A percentile compares a stretch with the other conserved stretches of the same genome.
Conservation (phyloP, 2,329 filamentous ascomycete species). For the Clarireedia homoeocarpa region DNA sequence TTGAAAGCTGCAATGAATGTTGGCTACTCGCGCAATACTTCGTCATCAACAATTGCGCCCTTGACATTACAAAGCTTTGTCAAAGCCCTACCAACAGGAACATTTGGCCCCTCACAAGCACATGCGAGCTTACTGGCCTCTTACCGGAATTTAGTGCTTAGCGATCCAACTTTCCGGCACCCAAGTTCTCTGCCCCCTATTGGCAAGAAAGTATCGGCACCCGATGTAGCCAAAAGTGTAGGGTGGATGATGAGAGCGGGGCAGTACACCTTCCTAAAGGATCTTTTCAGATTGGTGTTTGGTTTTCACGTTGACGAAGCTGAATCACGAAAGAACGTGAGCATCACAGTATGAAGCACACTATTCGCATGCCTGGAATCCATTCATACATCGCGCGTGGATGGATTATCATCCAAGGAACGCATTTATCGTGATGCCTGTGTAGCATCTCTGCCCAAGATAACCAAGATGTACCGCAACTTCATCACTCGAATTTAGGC, state of each 20-base stretch:
- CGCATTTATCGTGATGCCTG: neutral
- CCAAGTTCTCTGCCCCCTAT: slow-evolving; percentile 45
- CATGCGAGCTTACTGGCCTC: slow-evolving; percentile 66
- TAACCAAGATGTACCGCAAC: too few relatives aligned
- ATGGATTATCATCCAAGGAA: neutral
- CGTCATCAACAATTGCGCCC: slow-evolving; percentile 32
- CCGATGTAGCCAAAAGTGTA: slow-evolving; percentile 76
- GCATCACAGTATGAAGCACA: slow-evolving; percentile 43
- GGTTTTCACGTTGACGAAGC: slow-evolving; percentile 76
- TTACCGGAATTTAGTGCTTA: slow-evolving; percentile 73
- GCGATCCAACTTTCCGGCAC: slow-evolving; percentile 59
- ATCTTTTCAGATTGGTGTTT: slow-evolving; percentile 79
- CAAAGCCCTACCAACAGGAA: slow-evolving; percentile 63
- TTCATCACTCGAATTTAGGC: too few relatives aligned
- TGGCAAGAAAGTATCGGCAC: slow-evolving; percentile 54
- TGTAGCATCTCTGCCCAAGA: neutral
- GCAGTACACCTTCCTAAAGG: slow-evolving; percentile 72
- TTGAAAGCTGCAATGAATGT: slow-evolving; percentile 80
- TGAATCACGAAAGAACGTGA: slow-evolving; percentile 55
- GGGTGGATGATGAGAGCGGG: slow-evolving; percentile 63
- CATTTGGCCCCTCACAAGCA: slow-evolving; percentile 66
- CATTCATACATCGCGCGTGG: too few relatives aligned
- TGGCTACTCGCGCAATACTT: slow-evolving; percentile 57
- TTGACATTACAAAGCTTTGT: slow-evolving; percentile 65
- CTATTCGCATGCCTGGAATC: neutral